Percentiles rank a stretch among this genome's conserved stretches.
Conservation (phyloP, 495 filamentous ascomycete species). For the Terfezia boudieri region DNA sequence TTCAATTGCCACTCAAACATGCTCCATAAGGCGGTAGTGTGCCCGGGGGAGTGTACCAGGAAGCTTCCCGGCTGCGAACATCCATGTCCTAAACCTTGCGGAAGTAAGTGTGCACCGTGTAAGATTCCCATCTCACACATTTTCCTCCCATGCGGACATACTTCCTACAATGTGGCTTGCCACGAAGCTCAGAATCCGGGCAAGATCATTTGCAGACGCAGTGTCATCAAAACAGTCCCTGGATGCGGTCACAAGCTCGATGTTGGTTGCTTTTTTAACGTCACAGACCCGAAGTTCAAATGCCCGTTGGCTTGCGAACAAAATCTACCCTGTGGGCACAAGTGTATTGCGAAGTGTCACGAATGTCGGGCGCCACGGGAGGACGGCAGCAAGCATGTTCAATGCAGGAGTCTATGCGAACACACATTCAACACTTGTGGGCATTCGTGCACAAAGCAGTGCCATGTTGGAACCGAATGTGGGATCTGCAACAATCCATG, state of each 20-base stretch:
- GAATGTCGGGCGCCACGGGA: slow-evolving; percentile 20
- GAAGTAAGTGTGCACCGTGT: slow-evolving; percentile 29
- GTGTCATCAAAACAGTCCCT: slow-evolving; percentile 25
- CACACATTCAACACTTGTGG: slow-evolving; percentile 33
- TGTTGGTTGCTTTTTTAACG: slow-evolving; percentile 29
- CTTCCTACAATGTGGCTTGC: slow-evolving; percentile 26
- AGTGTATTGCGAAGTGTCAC: slow-evolving; percentile 30
- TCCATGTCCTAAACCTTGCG: slow-evolving; percentile 36
- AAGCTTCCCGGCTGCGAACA: slow-evolving; percentile 36
- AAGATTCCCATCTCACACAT: slow-evolving; percentile 22
- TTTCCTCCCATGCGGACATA: slow-evolving; percentile 38
- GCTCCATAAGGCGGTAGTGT: slow-evolving; percentile 40
- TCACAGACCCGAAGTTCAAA: slow-evolving; percentile 16
- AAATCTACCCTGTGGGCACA: slow-evolving; percentile 36
- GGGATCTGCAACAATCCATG: slow-evolving; percentile 32
- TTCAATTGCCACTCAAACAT: slow-evolving; percentile 46
- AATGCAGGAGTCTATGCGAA: slow-evolving; percentile 32
- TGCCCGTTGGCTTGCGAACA: slow-evolving; percentile 29
- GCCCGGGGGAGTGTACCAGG: slow-evolving; percentile 38
- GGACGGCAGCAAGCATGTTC: too few relatives aligned
- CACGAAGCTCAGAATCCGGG: slow-evolving; percentile 26
- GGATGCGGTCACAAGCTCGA: slow-evolving; percentile 32
- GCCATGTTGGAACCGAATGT: slow-evolving; percentile 33
- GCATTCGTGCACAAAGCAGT: slow-evolving; percentile 31
- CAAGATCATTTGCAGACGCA: slow-evolving; percentile 21